Evolutionary conservation across 306 rosid species (phyloP).

Genomic region (Cucumis hystrix): DNA sequence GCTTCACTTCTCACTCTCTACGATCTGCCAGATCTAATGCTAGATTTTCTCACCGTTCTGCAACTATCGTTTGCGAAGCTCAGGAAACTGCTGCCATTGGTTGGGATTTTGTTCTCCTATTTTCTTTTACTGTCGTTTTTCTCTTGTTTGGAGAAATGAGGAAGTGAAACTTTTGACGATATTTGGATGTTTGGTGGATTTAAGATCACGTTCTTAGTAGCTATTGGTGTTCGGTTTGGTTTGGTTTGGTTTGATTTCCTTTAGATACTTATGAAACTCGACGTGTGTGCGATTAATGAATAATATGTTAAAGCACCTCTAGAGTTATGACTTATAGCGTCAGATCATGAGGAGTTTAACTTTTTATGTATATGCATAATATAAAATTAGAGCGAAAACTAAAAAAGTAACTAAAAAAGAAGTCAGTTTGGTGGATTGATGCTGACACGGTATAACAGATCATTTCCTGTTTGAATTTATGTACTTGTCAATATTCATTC

Average conservation of each 20-base stretch:
- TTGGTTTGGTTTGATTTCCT: not conserved
- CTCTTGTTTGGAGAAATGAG: not conserved
- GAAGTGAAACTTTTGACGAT: not conserved
- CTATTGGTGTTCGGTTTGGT: not conserved
- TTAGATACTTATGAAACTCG: not conserved
- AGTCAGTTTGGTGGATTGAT: not conserved
- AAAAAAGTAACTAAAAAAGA: not conserved
- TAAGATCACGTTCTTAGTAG: not conserved
- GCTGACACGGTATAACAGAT: not conserved
- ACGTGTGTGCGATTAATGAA: not conserved
- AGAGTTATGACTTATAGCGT: not conserved
- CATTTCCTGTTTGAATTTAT: not conserved
- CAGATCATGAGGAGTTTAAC: not conserved
- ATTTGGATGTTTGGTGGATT: not conserved
- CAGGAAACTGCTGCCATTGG: conserved; percentile 62
- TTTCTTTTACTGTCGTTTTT: not conserved
- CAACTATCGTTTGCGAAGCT: conserved; percentile 49
- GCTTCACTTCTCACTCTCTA: conserved; percentile 8
- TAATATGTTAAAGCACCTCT: not conserved
- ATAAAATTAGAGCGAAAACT: not conserved
- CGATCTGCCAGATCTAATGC: conserved; percentile 13
- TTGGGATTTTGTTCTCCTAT: conserved; percentile 10
- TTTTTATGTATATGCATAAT: not conserved
- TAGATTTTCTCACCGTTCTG: conserved; percentile 25
- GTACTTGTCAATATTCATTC: not conserved